phyloP scores from a whole-genome alignment of 768 basidiomycete species.

The Lactifluus piperatus region DNA sequence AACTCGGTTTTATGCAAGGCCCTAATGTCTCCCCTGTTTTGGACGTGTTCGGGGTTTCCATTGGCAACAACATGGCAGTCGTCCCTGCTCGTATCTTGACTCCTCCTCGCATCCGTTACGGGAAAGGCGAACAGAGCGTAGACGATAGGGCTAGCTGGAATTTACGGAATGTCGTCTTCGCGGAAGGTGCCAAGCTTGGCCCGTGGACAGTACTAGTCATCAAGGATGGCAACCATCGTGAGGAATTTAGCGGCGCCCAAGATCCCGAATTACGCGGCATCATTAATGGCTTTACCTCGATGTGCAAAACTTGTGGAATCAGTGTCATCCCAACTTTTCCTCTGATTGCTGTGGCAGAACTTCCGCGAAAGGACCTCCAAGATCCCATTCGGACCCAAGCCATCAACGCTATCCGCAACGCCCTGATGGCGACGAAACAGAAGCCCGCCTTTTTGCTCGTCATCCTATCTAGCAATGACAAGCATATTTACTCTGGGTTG shows the following conservation, averaged over 20 bases:
- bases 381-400: conserved; percentile 50
- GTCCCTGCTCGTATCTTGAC: conserved; percentile 46
- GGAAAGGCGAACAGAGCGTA: conserved; percentile 26
- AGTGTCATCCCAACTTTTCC: conserved; percentile 33
- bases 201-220: conserved; percentile 68
- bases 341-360: conserved; percentile 30
- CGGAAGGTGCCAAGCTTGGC: conserved; percentile 43
- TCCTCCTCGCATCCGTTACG: conserved; percentile 36
- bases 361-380: conserved; percentile 42
- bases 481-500: conserved; percentile 41
- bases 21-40: conserved; percentile 28
- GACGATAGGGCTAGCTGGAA: conserved; percentile 48
- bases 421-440: conserved; percentile 31
- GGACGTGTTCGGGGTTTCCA: conserved; percentile 36
- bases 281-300: conserved; percentile 46
- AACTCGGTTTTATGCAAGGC: conserved; percentile 33
- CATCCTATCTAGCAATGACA: conserved; percentile 39
- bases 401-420: conserved; percentile 35
- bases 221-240: conserved; percentile 43
- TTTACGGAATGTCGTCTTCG: conserved; percentile 50
- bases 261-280: conserved; percentile 46
- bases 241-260: conserved; percentile 46
- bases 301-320: conserved; percentile 64
- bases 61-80: conserved; percentile 44
- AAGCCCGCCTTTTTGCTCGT: conserved; percentile 40